phyloP scores from a whole-genome alignment of 2,329 filamentous ascomycete species.

The Ophiostoma ulmi region DNA sequence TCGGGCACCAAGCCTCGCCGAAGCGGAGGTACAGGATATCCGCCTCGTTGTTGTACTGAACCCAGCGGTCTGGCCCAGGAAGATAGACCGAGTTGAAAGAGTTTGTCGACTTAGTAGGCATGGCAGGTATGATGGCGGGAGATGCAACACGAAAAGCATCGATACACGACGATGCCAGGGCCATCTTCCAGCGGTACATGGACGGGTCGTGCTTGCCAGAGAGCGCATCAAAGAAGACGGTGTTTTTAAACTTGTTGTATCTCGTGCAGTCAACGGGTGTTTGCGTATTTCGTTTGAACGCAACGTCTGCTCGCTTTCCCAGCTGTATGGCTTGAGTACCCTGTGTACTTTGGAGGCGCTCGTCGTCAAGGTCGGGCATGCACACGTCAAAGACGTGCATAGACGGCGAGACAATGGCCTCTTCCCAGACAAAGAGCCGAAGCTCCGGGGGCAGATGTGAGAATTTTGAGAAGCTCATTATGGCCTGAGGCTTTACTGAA shows the following conservation, averaged over 20 bases:
- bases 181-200: slow-evolving; percentile 22
- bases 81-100: slow-evolving; percentile 30
- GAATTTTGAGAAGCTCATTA: slow-evolving; percentile 25
- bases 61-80: slow-evolving; percentile 28
- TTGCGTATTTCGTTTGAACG: background rate
- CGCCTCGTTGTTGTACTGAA: slow-evolving; percentile 28
- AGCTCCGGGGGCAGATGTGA: slow-evolving; percentile 29
- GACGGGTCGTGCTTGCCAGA: slow-evolving; percentile 18
- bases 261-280: background rate
- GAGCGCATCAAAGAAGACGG: slow-evolving; percentile 19
- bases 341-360: background rate
- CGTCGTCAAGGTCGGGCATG: slow-evolving; percentile 15
- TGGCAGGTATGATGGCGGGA: background rate
- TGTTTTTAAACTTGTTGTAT: slow-evolving; percentile 15
- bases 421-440: slow-evolving; percentile 29
- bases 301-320: background rate
- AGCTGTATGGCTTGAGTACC: background rate
- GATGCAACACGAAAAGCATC: slow-evolving; percentile 20
- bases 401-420: slow-evolving; percentile 25
- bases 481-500: no score
- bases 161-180: slow-evolving; percentile 22
- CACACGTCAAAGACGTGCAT: slow-evolving; percentile 30
- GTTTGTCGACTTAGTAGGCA: background rate
- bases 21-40: slow-evolving; percentile 34
- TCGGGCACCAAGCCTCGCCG: slow-evolving; percentile 12